These are phyloP conservation scores for Psophocarpus tetragonolobus DNA, from an alignment of 306 rosid species.

Conservation along the genomic window DNA sequence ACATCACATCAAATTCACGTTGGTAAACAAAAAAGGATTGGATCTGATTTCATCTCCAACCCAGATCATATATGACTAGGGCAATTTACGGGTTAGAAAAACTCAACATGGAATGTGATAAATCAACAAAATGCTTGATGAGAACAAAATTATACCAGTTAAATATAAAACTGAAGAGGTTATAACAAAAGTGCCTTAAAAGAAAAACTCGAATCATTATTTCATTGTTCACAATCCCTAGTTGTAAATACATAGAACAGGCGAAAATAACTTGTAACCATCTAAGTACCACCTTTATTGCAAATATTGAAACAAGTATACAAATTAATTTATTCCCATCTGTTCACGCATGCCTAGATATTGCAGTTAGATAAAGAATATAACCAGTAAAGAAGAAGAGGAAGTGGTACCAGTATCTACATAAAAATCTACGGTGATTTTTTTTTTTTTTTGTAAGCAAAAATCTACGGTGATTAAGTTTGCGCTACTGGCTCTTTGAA, in stretches of 20 bases:
- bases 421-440: neutral
- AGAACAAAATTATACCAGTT: neutral
- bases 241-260: neutral
- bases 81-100: neutral
- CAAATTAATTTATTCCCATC: neutral
- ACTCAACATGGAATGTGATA: neutral
- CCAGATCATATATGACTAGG: neutral
- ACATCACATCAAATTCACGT: neutral
- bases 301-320: neutral
- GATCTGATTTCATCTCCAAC: neutral
- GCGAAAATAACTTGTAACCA: neutral
- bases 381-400: neutral
- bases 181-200: neutral
- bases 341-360: neutral
- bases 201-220: neutral
- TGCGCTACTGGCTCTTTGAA: neutral
- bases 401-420: neutral
- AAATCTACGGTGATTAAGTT: neutral
- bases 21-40: neutral
- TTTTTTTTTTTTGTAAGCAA: no score
- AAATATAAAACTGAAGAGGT: neutral
- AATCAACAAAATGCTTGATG: neutral
- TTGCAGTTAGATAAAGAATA: neutral
- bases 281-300: neutral
- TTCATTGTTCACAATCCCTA: conserved; percentile 1